phyloP scores from a whole-genome alignment of 129 eudicot species.

The Arctium minus region DNA sequence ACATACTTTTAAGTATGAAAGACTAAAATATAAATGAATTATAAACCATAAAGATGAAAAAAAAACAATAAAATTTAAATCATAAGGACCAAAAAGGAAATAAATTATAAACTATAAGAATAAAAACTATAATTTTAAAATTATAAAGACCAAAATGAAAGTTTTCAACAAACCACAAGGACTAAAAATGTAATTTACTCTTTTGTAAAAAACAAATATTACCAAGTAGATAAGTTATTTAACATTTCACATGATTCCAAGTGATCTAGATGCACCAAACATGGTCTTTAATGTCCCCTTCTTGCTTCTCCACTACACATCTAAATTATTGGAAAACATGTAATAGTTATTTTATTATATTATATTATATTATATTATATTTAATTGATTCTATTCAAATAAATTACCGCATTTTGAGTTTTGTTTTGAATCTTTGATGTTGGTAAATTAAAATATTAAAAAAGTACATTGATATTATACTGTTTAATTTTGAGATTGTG shows the following conservation, averaged over 20 bases:
- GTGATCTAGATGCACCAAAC: conserved; percentile 29
- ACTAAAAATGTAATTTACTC: too few species aligned
- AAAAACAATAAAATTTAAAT: too few species aligned
- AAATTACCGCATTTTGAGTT: neutral
- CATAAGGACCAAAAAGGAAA: too few species aligned
- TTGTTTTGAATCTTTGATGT: neutral
- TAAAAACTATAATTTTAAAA: too few species aligned
- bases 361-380: neutral
- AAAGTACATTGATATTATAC: neutral
- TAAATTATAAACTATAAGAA: too few species aligned
- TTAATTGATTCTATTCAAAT: neutral
- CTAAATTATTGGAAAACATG: neutral
- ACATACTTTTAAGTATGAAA: too few species aligned
- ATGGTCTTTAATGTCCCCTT: conserved; percentile 24
- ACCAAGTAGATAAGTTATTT: conserved; percentile 19
- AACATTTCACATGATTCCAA: conserved; percentile 27
- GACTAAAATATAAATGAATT: too few species aligned
- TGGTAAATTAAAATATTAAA: neutral
- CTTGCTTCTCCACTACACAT: neutral
- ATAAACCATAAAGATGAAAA: too few species aligned
- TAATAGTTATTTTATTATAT: neutral
- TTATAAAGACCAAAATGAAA: too few species aligned
- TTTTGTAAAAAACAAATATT: neutral
- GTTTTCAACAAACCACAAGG: too few species aligned
- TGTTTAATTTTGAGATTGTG: too few species aligned